Base-by-base conservation (phyloP, 169 alveolate genomes). In the Plasmodium ovale region DNA sequence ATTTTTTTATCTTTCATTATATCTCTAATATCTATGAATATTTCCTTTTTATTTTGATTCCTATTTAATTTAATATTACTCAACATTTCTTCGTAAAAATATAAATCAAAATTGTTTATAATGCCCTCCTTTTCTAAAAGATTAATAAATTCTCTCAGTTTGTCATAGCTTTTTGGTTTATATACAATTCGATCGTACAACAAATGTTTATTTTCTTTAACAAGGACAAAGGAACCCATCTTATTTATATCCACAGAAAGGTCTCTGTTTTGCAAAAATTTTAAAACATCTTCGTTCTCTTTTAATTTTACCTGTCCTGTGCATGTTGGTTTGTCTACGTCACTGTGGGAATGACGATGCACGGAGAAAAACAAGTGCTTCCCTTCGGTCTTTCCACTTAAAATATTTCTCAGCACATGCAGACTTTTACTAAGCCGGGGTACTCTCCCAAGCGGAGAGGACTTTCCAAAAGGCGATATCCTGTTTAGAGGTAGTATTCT, bases 61-160 rank as follows among this genome's bases (percentile, higher is more conserved):
- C 88, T 77, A 37, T 60, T 77, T 60, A 77, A 64, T 77, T 77
- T 77, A 16, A 77, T 62, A 44, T 77, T 37, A 16, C 47, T 25
- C 7, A 77, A 31, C 3, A 16, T 42, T 14, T 77, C 88, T 31
- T 62, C 88, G 19, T 44, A 62, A 62, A 27, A 77, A 67, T 77
- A 77, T 12, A 77, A 44, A 1, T 77, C 88, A 62, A 39, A 77
- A 60, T 62, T 27, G 49, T 21, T 62, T n/a, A 27, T 51, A 4
- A 77, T 23, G 23, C 47, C 29, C 21, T 42, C 70, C 35, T 77
- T 77, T 3, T 77, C 58, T 39, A 77, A 44, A 51, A 35, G 25
- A 19, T 77, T 39, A 21, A 77, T 23, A 62, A 77, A 77, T 29
- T 77, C 68, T 14, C 23, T 25, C n/a, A 77, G 19, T n/a, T 10